Evolutionary conservation across 331 rosid genomes (phyloP).

Genomic region (Prunus yedoensis): DNA sequence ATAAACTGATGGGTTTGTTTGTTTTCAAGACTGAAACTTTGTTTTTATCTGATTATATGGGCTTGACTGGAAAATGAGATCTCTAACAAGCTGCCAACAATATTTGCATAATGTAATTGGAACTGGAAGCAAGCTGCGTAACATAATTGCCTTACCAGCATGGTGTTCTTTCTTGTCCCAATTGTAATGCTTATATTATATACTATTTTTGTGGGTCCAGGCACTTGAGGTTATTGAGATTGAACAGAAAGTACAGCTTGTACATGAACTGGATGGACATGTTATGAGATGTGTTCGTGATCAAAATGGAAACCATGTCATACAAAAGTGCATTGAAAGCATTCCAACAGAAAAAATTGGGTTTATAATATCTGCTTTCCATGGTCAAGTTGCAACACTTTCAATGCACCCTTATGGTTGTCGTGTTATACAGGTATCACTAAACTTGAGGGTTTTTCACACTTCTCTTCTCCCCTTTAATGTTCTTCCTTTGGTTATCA

Average conservation of each 20-base stretch:
- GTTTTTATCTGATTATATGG: too few relatives aligned
- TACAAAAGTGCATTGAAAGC: conserved; percentile 88
- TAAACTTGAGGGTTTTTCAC: background rate
- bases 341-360: conserved; percentile 56
- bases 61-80: too few relatives aligned
- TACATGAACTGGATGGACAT: conserved; percentile 80
- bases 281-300: conserved; percentile 82
- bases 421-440: conserved; percentile 88
- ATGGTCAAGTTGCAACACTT: conserved; percentile 62
- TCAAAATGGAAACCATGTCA: conserved; percentile 91
- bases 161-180: background rate
- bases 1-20: too few relatives aligned
- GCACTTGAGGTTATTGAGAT: conserved; percentile 81
- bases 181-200: too few relatives aligned
- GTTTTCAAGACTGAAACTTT: too few relatives aligned
- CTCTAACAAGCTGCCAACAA: background rate
- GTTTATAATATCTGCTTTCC: conserved; percentile 72
- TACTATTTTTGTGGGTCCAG: conserved; percentile 34
- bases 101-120: background rate
- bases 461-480: background rate
- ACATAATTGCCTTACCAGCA: background rate
- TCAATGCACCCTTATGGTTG: conserved; percentile 94
- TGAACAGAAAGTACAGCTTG: conserved; percentile 71
- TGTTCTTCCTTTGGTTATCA: background rate
- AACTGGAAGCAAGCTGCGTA: background rate